Base-by-base conservation (phyloP, 2,329 filamentous ascomycete species). In the Xylariaceae sp. region DNA sequence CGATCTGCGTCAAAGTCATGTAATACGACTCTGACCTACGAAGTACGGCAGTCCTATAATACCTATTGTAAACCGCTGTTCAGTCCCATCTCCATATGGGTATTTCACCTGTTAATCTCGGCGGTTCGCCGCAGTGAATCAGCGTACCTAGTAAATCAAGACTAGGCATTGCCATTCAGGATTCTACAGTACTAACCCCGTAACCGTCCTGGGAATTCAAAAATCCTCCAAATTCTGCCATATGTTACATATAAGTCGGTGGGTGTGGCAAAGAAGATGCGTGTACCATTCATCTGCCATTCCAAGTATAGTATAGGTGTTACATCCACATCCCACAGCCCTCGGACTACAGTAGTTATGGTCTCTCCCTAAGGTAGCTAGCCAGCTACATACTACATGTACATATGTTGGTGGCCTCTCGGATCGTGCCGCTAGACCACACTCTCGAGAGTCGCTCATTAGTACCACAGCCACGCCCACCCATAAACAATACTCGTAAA, bases 1-100 rank as follows among this genome's bases (percentile, higher is more conserved):
- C 54, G 60, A 62, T 60, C 60, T 60, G 57, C 54, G 52, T 54
- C 51, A 42, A 57, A 42, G 48, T 26, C 60, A 52, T 54, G 57
- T 60, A 58, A 57, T 62, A 48, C 54, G 20, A 60, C 60, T 56
- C 41, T 1, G 41, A 29, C 32, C 50, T 23, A 41, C 48, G 32
- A 19, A n/a, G n/a, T n/a, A n/a, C n/a, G n/a, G n/a, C 41, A 45
- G 44, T 41, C 49, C 43, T 55, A 53, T 10, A 45, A 54, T 47
- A 3, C 32, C 9, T n/a, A n/a, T n/a, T n/a, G n/a, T n/a, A n/a
- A n/a, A n/a, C n/a, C n/a, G n/a, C n/a, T n/a, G 12, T 37, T 3
- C 14, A 37, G 23, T 37, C 32, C 32, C 32, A 10, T 37, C 32
- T 14, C 14, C 32, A 37, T 37, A 37, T 10, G 12, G 5, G 14